Percentiles rank a stretch among this genome's conserved stretches.
Evolutionary conservation across 2,329 filamentous ascomycete genomes (phyloP).

Genomic region (Hypoxylon sp.): DNA sequence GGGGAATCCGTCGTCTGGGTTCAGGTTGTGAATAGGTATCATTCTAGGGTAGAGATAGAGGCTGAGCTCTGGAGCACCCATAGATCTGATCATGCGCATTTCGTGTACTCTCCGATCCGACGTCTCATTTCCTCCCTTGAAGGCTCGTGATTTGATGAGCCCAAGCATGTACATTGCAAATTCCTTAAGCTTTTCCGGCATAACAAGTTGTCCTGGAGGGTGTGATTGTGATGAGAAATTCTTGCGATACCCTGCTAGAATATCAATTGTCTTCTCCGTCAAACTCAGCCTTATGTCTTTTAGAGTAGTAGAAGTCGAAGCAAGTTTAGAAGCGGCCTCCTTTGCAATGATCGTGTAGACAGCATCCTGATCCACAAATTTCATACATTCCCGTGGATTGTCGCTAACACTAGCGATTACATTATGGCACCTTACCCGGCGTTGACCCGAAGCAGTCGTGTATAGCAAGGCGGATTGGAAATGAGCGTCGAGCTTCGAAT

Average conservation of each 20-base stretch:
- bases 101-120: slow-evolving; percentile 93
- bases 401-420: slow-evolving; percentile 94
- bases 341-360: slow-evolving; percentile 91
- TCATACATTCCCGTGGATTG: slow-evolving; percentile 85
- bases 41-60: slow-evolving; percentile 97
- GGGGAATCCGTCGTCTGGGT: slow-evolving; percentile 91
- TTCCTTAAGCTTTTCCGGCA: slow-evolving; percentile 96
- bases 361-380: slow-evolving; percentile 95
- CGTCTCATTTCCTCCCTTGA: slow-evolving; percentile 93
- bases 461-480: slow-evolving; percentile 97
- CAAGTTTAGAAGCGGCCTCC: slow-evolving; percentile 90
- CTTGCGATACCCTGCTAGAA: slow-evolving; percentile 92
- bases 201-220: slow-evolving; percentile 91
- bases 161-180: slow-evolving; percentile 96
- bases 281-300: slow-evolving; percentile 89
- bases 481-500: slow-evolving; percentile 94
- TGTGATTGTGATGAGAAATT: slow-evolving; percentile 86
- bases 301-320: slow-evolving; percentile 76
- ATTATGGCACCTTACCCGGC: slow-evolving; percentile 93
- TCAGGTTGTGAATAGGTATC: slow-evolving; percentile 90
- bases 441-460: slow-evolving; percentile 89
- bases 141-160: slow-evolving; percentile 89
- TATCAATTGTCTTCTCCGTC: slow-evolving; percentile 93
- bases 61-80: slow-evolving; percentile 87
- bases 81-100: slow-evolving; percentile 88